Base-by-base conservation (phyloP, 768 basidiomycete genomes). In the Boletus insuetus region DNA sequence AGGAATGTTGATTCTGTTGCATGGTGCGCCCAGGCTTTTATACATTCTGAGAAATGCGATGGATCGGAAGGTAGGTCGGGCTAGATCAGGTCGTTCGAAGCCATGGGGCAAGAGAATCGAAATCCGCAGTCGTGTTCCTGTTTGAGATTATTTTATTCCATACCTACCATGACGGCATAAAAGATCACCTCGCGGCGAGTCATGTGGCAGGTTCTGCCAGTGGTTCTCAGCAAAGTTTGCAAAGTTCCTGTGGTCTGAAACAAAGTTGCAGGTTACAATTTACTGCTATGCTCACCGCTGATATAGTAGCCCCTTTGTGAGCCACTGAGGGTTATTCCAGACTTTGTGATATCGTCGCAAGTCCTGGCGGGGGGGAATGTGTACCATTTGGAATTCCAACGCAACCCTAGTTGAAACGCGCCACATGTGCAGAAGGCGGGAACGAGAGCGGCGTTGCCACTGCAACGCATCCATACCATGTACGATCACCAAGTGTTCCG, bases 101-200 rank as follows among this genome's bases (percentile, higher is more conserved):
- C 4, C 14, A 11, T 29, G 4, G 16, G 35, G 32, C 26, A 29
- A n/a, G 37, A 32, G n/a, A 38, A 5, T 26, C 2, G 22, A 14
- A 38, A 49, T 42, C 55, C 60, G 60, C 55, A 62, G 60, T 51
- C 29, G 38, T 22, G 6, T 19, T 38, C n/a, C 24, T 17, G 8
- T 19, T 51, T 14, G 29, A 29, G 6, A 46, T 38, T 35, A 26
- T 42, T 13, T n/a, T n/a, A n/a, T n/a, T n/a, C 12, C 34, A n/a
- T 35, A 14, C n/a, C 22, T 22, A 20, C 26, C 20, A 56, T 16
- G 24, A 54, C 12, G 35, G 52, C 17, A 38, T n/a, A n/a, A 32
- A 31, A 12, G 17, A 43, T 54, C 17, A 45, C 45, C 14, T 16
- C 17, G 20, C n/a, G n/a, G n/a, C n/a, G n/a, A n/a, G n/a, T n/a